These are phyloP conservation scores for Xylariaceae sp. DNA, from an alignment of 2,329 filamentous ascomycete genomes.

Conservation along the genomic window DNA sequence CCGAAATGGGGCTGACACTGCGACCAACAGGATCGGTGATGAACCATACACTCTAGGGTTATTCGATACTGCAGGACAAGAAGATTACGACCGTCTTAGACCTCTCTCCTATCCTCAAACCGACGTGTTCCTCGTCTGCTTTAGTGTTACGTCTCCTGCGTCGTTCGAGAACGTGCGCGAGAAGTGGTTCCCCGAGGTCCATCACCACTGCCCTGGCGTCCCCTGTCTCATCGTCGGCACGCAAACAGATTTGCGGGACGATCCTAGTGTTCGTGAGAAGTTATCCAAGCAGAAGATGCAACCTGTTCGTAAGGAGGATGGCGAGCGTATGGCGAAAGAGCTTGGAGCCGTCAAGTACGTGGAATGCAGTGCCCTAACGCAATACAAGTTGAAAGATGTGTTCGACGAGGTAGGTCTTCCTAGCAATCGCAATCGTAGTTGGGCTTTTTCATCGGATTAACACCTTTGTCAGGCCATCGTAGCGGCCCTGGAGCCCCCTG, in stretches of 20 bases:
- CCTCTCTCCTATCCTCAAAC: constrained; percentile 97
- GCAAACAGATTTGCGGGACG: constrained; percentile 92
- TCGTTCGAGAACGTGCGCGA: constrained; percentile 99
- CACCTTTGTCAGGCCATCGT: constrained; percentile 71
- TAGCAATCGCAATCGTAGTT: no score
- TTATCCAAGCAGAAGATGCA: constrained; percentile 93
- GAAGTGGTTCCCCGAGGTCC: constrained; percentile 98
- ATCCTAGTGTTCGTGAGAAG: constrained; percentile 83
- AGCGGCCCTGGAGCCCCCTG: constrained; percentile 84
- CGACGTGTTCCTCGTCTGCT: constrained; percentile 98
- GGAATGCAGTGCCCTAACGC: constrained; percentile 95
- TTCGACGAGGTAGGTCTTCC: constrained; percentile 81
- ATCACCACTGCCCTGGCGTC: constrained; percentile 96
- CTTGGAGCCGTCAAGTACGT: constrained; percentile 98
- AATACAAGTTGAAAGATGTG: constrained; percentile 98
- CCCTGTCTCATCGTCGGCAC: constrained; percentile 97
- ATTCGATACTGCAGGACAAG: constrained; percentile 98
- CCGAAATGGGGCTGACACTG: constrained; percentile 8
- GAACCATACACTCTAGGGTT: constrained; percentile 96
- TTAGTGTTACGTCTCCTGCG: constrained; percentile 93
- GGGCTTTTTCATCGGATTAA: no score
- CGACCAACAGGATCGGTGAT: constrained; percentile 79
- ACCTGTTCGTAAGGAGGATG: constrained; percentile 87
- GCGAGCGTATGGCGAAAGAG: constrained; percentile 94
- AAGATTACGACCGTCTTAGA: constrained; percentile 97